phyloP scores from a whole-genome alignment of 2,329 filamentous ascomycete genomes.

The Coleophoma cylindrospora region DNA sequence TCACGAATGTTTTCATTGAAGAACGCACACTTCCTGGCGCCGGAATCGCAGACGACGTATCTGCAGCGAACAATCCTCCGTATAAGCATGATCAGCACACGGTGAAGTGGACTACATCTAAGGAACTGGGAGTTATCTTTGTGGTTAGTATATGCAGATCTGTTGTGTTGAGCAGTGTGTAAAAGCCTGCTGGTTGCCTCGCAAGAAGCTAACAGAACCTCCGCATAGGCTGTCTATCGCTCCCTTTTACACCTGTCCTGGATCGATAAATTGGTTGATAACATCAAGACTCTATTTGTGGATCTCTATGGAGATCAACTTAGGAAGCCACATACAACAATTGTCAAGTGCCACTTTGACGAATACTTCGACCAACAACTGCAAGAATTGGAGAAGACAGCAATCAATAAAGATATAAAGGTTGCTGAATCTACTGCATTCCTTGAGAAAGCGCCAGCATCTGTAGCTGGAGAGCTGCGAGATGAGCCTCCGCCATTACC shows the following conservation, averaged over 20 bases:
- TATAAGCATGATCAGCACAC: slow-evolving; percentile 94
- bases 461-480: slow-evolving; percentile 13
- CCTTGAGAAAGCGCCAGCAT: slow-evolving; percentile 15
- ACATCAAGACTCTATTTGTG: slow-evolving; percentile 87
- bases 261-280: slow-evolving; percentile 95
- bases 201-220: no score
- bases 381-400: slow-evolving; percentile 66
- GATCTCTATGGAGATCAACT: slow-evolving; percentile 87
- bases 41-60: slow-evolving; percentile 53
- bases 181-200: no score
- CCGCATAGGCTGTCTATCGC: slow-evolving; percentile 81
- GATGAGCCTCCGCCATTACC: slow-evolving; percentile 47
- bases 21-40: slow-evolving; percentile 65
- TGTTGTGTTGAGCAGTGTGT: no score
- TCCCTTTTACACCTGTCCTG: slow-evolving; percentile 92
- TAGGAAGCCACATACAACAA: slow-evolving; percentile 71
- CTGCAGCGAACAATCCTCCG: slow-evolving; percentile 60
- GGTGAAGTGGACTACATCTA: slow-evolving; percentile 86
- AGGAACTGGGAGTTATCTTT: slow-evolving; percentile 92
- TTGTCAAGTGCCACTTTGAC: slow-evolving; percentile 81
- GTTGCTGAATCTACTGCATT: slow-evolving; percentile 18
- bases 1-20: slow-evolving; percentile 96
- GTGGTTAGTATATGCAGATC: slow-evolving; percentile 56
- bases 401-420: slow-evolving; percentile 24
- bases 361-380: slow-evolving; percentile 94